These are phyloP conservation scores for Inga leiocalycina DNA, from an alignment of 306 rosid species.

Conservation along the genomic window DNA sequence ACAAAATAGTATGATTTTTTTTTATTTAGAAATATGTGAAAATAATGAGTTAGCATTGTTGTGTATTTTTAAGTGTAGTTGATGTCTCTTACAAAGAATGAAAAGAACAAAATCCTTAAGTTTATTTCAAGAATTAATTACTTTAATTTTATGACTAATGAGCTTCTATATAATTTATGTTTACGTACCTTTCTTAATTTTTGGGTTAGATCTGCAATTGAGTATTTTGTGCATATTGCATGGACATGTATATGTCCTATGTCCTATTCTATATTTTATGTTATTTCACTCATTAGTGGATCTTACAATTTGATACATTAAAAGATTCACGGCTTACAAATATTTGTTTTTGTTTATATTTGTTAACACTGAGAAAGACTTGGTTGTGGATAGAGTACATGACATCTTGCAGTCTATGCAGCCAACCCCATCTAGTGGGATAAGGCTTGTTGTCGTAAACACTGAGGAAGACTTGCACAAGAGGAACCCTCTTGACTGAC, in stretches of 20 bases:
- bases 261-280: background rate
- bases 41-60: background rate
- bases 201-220: background rate
- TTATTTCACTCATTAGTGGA: background rate
- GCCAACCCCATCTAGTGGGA: too few relatives aligned
- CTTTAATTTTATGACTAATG: background rate
- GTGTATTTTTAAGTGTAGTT: background rate
- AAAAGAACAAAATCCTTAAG: background rate
- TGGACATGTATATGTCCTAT: background rate
- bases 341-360: background rate
- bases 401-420: too few relatives aligned
- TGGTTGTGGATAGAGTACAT: background rate
- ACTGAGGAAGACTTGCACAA: constrained; percentile 18
- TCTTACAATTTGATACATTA: background rate
- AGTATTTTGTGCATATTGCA: background rate
- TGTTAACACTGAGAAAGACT: background rate
- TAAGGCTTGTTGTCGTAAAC: background rate
- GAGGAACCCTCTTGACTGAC: constrained; percentile 11
- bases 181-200: background rate
- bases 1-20: too few relatives aligned
- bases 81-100: too few relatives aligned
- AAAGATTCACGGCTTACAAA: background rate
- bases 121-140: background rate
- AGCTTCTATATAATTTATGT: background rate
- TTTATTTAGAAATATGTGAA: background rate